Evolutionary conservation across 768 basidiomycete species (phyloP), one percentile per base, ranked within the genome.

Genomic region (Leccinum longicurvipes): DNA sequence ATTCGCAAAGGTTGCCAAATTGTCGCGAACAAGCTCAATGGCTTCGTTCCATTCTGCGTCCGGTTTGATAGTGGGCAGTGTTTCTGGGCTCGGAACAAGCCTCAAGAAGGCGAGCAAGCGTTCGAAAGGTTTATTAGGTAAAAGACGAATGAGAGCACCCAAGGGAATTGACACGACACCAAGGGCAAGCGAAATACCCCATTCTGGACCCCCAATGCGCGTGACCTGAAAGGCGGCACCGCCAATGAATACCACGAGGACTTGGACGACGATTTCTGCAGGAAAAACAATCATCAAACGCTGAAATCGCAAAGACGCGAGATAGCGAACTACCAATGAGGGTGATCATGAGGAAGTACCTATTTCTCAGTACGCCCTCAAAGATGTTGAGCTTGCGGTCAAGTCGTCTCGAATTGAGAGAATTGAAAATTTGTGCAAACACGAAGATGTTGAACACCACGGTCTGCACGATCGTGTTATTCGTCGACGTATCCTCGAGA

Each of bases 381-480:
- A 98, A 93, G 56, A 98, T 82, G 72, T 99, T 98, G 56, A 94
- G 77, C 49, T 84, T 82, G 56, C 81, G 83, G 65, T 98, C 95
- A 46, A 98, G 77, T 34, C 93, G 79, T 51, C 97, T 80, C 63
- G 89, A 92, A 68, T 98, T 99, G 71, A 98, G 70, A 42, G 92
- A 93, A 74, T 95, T 97, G 81, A 89, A 94, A 62, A 99, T 94
- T 72, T 98, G 97, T 27, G 92, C 91, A 68, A 98, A 98, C 48
- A 98, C 96, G 65, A 98, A 99, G n/a, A 86, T 82, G 65, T 98
- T 99, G 83, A 99, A 99, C 29, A 98, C 92, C 17, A 98, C 76
- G 0, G 96, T 94, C 65, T 87, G 84, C 23, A 95, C 78, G 34
- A 85, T 70, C 6, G 73, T 62, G 21, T 82, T 66, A 34, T 76